Percentiles rank a stretch among this genome's conserved stretches.
phyloP scores from a whole-genome alignment of 2,329 filamentous ascomycete genomes.

The Sporothrix pallida region DNA sequence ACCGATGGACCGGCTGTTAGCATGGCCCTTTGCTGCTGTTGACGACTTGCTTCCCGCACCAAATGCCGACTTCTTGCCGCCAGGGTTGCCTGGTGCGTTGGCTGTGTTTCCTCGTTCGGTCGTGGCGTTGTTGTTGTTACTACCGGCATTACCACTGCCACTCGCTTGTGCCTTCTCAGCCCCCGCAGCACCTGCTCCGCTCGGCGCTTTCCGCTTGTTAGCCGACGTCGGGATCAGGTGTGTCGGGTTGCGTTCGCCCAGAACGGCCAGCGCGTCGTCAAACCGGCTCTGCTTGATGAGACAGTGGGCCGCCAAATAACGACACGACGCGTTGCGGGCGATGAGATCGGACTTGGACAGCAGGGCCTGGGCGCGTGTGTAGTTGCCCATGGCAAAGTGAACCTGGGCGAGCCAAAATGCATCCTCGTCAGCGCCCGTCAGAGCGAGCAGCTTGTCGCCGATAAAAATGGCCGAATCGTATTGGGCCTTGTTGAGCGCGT shows the following conservation, averaged over 20 bases:
- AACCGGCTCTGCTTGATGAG: constrained; percentile 90
- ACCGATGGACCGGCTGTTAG: constrained; percentile 15
- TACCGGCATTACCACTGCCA: background rate
- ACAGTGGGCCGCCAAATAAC: constrained; percentile 92
- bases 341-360: constrained; percentile 84
- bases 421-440: constrained; percentile 92
- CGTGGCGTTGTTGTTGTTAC: background rate
- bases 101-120: constrained; percentile 41
- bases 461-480: constrained; percentile 97
- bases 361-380: constrained; percentile 86
- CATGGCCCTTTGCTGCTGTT: constrained; percentile 27
- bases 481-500: constrained; percentile 93
- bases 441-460: constrained; percentile 91
- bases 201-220: constrained; percentile 68
- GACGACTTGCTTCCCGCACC: constrained; percentile 35
- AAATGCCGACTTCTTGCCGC: constrained; percentile 27
- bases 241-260: constrained; percentile 92
- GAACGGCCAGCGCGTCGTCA: constrained; percentile 82
- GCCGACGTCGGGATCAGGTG: constrained; percentile 74
- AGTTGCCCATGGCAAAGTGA: constrained; percentile 94
- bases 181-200: constrained; percentile 44
- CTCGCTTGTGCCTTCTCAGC: background rate
- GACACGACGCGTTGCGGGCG: constrained; percentile 80
- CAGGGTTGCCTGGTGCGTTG: background rate
- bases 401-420: constrained; percentile 98